Conservation (phyloP, 2,329 filamentous ascomycete genomes). For the Trichoderma arundinaceum region DNA sequence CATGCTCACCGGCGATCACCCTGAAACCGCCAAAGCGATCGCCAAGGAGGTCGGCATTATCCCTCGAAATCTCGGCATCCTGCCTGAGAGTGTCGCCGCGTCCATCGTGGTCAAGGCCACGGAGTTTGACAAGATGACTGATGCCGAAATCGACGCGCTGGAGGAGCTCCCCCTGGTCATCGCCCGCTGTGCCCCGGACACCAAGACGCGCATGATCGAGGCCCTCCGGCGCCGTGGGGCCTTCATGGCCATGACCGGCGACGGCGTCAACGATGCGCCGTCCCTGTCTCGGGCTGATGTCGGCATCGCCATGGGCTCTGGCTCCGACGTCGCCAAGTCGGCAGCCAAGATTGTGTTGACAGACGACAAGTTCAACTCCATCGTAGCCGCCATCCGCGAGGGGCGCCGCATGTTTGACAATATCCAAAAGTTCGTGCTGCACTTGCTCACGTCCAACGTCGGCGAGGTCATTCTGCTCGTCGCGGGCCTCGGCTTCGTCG, state of each 20-base stretch:
- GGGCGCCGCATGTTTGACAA: constrained; percentile 87
- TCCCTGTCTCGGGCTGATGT: constrained; percentile 82
- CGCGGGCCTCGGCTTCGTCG: constrained; percentile 82
- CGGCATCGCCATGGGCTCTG: constrained; percentile 89
- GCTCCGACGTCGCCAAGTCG: constrained; percentile 84
- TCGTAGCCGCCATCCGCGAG: constrained; percentile 81
- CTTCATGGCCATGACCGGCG: constrained; percentile 87
- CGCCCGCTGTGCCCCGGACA: constrained; percentile 81
- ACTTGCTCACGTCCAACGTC: constrained; percentile 80
- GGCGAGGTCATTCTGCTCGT: constrained; percentile 83
- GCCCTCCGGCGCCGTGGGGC: constrained; percentile 77
- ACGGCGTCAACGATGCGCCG: constrained; percentile 86
- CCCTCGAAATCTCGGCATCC: constrained; percentile 62
- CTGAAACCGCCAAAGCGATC: constrained; percentile 78
- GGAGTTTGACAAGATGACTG: constrained; percentile 78
- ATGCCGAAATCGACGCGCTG: constrained; percentile 76
- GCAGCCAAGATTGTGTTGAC: constrained; percentile 82
- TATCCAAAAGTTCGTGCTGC: constrained; percentile 85
- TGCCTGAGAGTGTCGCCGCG: constrained; percentile 67
- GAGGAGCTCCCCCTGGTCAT: constrained; percentile 80
- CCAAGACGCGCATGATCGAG: constrained; percentile 90
- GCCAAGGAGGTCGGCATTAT: constrained; percentile 81
- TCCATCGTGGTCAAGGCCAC: constrained; percentile 76
- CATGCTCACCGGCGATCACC: constrained; percentile 86
- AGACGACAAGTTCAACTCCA: constrained; percentile 87